A percentile compares a stretch with the other conserved stretches of the same genome.
These are phyloP conservation scores for Picocystis sp. DNA, from an alignment of 163 green algal genomes.

Conservation along the genomic window DNA sequence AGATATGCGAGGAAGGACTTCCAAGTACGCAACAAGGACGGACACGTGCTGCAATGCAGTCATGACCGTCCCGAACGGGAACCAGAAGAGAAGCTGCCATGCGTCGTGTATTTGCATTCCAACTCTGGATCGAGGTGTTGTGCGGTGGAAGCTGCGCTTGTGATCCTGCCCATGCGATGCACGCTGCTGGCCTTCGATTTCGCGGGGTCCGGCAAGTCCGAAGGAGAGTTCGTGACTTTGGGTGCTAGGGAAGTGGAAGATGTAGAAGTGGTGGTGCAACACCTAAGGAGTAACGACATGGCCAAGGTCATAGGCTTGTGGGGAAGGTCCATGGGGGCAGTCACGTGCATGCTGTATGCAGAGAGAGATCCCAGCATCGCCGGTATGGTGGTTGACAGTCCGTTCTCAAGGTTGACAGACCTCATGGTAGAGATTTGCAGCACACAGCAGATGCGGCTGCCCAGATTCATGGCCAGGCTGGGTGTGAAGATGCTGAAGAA, in stretches of 20 bases:
- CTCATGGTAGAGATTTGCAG: slow-evolving; percentile 26
- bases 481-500: slow-evolving; percentile 65
- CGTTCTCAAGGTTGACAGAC: slow-evolving; percentile 22
- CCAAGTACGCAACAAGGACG: too few relatives aligned
- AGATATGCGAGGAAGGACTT: too few relatives aligned
- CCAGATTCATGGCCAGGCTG: slow-evolving; percentile 28
- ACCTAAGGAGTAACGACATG: slow-evolving; percentile 26
- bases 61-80: background rate
- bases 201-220: slow-evolving; percentile 65
- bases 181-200: slow-evolving; percentile 84
- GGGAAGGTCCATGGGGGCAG: slow-evolving; percentile 87
- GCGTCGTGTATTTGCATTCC: slow-evolving; percentile 86
- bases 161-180: slow-evolving; percentile 62
- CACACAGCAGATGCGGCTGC: slow-evolving; percentile 6
- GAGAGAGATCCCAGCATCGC: slow-evolving; percentile 44
- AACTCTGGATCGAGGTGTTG: slow-evolving; percentile 82
- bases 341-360: slow-evolving; percentile 75
- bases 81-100: slow-evolving; percentile 21
- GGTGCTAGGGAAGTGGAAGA: slow-evolving; percentile 75
- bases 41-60: too few relatives aligned
- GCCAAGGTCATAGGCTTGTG: slow-evolving; percentile 65
- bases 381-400: slow-evolving; percentile 42
- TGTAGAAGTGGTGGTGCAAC: slow-evolving; percentile 29
- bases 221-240: slow-evolving; percentile 80
- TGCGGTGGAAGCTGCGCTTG: slow-evolving; percentile 60